These are phyloP conservation scores for Vinca minor DNA, from an alignment of 257 asterid species.

Conservation along the genomic window DNA sequence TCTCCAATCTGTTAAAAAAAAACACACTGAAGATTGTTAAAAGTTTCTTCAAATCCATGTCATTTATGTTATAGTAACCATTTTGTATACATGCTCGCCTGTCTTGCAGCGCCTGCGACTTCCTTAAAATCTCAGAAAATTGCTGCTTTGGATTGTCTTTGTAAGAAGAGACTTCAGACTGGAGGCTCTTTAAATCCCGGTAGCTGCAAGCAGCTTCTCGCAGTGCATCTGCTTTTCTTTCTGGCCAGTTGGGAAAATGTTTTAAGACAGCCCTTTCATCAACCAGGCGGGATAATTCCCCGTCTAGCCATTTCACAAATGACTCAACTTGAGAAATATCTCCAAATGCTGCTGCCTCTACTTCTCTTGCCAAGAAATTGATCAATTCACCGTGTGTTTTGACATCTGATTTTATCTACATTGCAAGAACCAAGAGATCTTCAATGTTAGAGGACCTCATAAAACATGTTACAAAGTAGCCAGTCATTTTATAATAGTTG, in stretches of 20 bases:
- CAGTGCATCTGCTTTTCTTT: constrained; percentile 75
- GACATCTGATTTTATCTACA: constrained; percentile 74
- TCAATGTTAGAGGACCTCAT: background rate
- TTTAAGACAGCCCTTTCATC: constrained; percentile 92
- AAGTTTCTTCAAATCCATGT: background rate
- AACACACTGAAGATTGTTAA: constrained; percentile 1
- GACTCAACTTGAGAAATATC: constrained; percentile 77
- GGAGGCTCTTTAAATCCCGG: constrained; percentile 62
- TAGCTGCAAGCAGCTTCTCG: constrained; percentile 85
- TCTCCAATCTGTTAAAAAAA: constrained; percentile 55
- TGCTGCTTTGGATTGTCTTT: constrained; percentile 58
- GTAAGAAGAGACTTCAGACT: constrained; percentile 48
- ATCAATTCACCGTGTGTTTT: constrained; percentile 73
- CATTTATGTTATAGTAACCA: background rate
- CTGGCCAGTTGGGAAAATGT: constrained; percentile 81
- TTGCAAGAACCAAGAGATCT: background rate
- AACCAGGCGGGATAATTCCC: constrained; percentile 69
- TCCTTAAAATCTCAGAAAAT: constrained; percentile 47
- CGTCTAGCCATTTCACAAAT: constrained; percentile 82
- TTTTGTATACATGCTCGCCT: constrained; percentile 30
- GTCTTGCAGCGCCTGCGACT: constrained; percentile 61
- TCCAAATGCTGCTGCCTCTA: constrained; percentile 61
- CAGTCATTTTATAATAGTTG: too few relatives aligned
- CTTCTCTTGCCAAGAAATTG: constrained; percentile 65
- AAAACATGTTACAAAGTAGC: background rate